A percentile compares a stretch with the other conserved stretches of the same genome.
These are phyloP conservation scores for Colletotrichum sidae DNA, from an alignment of 2,329 filamentous ascomycete species.

Conservation along the genomic window DNA sequence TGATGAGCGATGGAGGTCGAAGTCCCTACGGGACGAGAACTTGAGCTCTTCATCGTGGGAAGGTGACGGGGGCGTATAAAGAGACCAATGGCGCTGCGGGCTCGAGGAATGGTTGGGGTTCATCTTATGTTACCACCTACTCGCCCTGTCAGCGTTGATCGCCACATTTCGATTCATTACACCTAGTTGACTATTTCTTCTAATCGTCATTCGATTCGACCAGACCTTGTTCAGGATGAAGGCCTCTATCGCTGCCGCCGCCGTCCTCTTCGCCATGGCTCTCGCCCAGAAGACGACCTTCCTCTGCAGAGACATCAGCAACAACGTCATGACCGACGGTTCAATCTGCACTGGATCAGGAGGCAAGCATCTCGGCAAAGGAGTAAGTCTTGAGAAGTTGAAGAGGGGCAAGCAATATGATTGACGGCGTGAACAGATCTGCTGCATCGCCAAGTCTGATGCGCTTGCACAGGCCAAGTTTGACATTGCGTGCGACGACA, in stretches of 20 bases:
- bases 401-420: too few species aligned
- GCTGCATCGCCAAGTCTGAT: conserved; percentile 18
- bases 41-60: too few species aligned
- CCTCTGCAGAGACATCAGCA: conserved; percentile 12
- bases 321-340: conserved; percentile 15
- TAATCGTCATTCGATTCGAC: too few species aligned
- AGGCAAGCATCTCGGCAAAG: conserved; percentile 15
- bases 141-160: background rate
- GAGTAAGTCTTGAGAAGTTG: conserved; percentile 8
- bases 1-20: too few species aligned
- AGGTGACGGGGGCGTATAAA: too few species aligned
- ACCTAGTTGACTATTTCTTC: too few species aligned
- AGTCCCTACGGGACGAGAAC: too few species aligned
- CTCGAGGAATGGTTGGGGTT: too few species aligned
- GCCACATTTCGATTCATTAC: background rate
- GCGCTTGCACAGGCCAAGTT: conserved; percentile 1
- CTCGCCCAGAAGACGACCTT: conserved; percentile 13
- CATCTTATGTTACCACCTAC: too few species aligned
- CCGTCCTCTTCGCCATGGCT: conserved; percentile 1
- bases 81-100: too few species aligned
- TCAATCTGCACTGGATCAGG: conserved; percentile 9
- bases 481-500: conserved; percentile 25
- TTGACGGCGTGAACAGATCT: conserved; percentile 2
- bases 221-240: conserved; percentile 13
- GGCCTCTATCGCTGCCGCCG: background rate